Evolutionary conservation across 2,329 filamentous ascomycete species (phyloP).

Genomic region (Leptographium galeiforme): DNA sequence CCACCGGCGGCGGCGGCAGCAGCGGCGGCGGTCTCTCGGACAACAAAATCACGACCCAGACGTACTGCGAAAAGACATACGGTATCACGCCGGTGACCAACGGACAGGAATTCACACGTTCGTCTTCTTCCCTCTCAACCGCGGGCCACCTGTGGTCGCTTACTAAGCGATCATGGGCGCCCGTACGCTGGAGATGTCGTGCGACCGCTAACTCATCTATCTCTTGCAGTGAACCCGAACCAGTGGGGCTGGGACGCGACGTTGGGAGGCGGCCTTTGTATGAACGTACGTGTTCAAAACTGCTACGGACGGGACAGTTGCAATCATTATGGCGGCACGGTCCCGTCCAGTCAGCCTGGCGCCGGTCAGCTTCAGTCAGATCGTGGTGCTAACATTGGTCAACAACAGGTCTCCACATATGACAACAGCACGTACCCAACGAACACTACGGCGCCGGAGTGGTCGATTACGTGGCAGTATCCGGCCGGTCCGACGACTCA

Average conservation of each 20-base stretch:
- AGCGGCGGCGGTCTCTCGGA: constrained; percentile 2
- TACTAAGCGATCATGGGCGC: background rate
- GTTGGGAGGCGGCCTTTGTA: constrained; percentile 28
- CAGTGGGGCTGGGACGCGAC: constrained; percentile 34
- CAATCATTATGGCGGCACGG: no score
- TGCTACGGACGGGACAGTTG: no score
- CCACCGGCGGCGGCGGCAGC: constrained; percentile 2
- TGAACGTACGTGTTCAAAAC: constrained; percentile 31
- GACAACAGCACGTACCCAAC: constrained; percentile 37
- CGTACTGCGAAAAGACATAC: constrained; percentile 28
- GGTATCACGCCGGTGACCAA: constrained; percentile 31
- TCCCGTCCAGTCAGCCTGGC: no score
- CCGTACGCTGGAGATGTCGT: background rate
- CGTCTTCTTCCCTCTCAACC: background rate
- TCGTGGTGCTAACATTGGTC: background rate
- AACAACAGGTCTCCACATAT: constrained; percentile 28
- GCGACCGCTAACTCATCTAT: background rate
- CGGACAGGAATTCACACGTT: constrained; percentile 32
- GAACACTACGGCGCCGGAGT: constrained; percentile 30
- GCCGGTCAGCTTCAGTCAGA: background rate
- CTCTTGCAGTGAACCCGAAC: constrained; percentile 36
- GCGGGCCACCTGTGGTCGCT: background rate
- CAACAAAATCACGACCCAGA: constrained; percentile 16
- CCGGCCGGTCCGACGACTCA: constrained; percentile 23
- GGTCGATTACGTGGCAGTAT: constrained; percentile 40